phyloP scores from a whole-genome alignment of 306 rosid genomes.

The Dicorynia guianensis region DNA sequence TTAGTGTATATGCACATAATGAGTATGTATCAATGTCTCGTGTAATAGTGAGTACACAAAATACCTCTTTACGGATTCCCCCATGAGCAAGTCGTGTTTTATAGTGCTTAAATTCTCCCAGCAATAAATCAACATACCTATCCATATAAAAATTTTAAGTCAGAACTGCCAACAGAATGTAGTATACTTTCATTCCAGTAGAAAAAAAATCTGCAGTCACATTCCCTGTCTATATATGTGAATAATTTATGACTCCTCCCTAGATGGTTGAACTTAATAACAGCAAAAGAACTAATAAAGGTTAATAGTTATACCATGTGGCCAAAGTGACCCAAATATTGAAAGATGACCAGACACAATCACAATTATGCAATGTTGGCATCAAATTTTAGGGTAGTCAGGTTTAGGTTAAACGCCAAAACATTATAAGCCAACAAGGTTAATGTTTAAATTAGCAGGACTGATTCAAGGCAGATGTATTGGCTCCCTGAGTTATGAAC shows the following conservation, averaged over 20 bases:
- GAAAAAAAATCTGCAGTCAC: not conserved
- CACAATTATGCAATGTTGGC: slow-evolving; percentile 15
- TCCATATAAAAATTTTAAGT: slow-evolving; percentile 48
- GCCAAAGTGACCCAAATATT: slow-evolving; percentile 4
- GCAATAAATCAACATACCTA: slow-evolving; percentile 92
- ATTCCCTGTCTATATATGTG: not conserved
- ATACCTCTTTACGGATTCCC: slow-evolving; percentile 94
- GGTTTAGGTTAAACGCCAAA: not conserved
- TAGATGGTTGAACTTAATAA: not conserved
- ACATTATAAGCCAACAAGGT: not conserved
- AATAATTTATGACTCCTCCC: not conserved
- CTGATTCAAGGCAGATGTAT: not conserved
- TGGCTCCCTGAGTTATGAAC: no score
- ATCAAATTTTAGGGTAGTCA: not conserved
- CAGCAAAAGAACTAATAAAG: slow-evolving; percentile 2
- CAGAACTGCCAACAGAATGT: slow-evolving; percentile 40
- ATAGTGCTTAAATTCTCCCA: slow-evolving; percentile 98
- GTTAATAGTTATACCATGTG: not conserved
- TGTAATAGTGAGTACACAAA: slow-evolving; percentile 34
- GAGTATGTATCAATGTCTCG: slow-evolving; percentile 16
- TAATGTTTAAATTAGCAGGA: not conserved
- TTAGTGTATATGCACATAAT: slow-evolving; percentile 13
- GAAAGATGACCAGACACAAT: slow-evolving; percentile 26
- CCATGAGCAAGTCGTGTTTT: slow-evolving; percentile 93
- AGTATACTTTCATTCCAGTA: not conserved